Percentiles rank a stretch among this genome's conserved stretches.
Conservation (phyloP, 208 protist species). For the Wallacemonas sp. region DNA sequence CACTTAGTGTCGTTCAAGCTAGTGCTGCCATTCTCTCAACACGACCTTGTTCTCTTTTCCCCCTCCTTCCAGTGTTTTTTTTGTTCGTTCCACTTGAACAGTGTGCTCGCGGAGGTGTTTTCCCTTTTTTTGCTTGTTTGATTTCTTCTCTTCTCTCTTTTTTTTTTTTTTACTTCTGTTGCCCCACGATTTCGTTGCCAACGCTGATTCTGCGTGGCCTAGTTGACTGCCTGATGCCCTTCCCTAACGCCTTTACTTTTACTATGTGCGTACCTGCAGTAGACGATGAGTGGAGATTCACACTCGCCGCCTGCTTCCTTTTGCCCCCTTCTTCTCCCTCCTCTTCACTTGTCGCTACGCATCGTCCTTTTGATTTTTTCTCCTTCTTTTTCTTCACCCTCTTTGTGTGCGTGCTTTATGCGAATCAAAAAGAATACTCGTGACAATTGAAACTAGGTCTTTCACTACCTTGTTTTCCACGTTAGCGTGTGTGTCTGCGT, state of each 20-base stretch:
- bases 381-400: too few relatives aligned
- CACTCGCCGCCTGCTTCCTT: background rate
- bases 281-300: background rate
- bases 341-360: background rate
- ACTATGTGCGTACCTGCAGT: background rate
- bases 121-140: slow-evolving; percentile 16
- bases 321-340: background rate
- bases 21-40: slow-evolving; percentile 4
- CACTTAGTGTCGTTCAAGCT: too few relatives aligned
- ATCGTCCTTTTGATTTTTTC: too few relatives aligned
- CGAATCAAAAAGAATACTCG: too few relatives aligned
- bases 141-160: background rate
- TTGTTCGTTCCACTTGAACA: slow-evolving; percentile 13
- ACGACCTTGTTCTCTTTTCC: slow-evolving; percentile 15
- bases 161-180: background rate
- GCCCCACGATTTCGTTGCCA: slow-evolving; percentile 2
- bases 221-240: background rate
- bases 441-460: too few relatives aligned
- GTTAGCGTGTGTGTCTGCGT: too few relatives aligned
- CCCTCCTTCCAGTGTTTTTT: slow-evolving; percentile 14
- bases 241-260: too few relatives aligned
- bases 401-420: too few relatives aligned
- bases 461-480: too few relatives aligned
- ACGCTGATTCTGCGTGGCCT: slow-evolving; percentile 1
- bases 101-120: slow-evolving; percentile 14